Evolutionary conservation across 805 yeast genomes (phyloP).

Genomic region (Myxozyma vanderwaltii): DNA sequence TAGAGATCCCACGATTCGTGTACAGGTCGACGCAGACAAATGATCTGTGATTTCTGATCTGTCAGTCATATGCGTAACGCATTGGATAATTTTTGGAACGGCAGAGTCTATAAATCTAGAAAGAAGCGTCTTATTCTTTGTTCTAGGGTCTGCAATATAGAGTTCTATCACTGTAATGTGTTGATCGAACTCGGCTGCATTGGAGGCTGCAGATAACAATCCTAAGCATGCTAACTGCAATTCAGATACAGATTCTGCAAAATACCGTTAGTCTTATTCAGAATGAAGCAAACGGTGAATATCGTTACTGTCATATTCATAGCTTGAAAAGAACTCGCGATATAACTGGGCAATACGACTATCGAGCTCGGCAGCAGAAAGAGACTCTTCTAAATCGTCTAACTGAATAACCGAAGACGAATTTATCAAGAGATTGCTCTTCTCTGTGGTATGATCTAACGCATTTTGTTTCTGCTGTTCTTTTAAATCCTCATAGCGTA

Average conservation of each 20-base stretch:
- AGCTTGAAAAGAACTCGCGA: not conserved
- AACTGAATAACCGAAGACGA: not conserved
- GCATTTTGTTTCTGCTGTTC: not conserved
- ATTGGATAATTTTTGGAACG: not conserved
- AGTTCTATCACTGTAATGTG: not conserved
- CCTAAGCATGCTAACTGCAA: not conserved
- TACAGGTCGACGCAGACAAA: not conserved
- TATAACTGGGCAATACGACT: not conserved
- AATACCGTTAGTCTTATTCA: not conserved
- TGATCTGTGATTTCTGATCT: not conserved
- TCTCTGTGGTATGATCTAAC: not conserved
- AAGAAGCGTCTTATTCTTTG: not conserved
- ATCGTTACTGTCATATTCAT: not conserved
- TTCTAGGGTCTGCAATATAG: not conserved
- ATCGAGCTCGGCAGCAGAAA: not conserved
- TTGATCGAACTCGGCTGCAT: not conserved
- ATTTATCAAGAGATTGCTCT: not conserved
- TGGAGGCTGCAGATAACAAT: not conserved
- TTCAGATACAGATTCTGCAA: not conserved
- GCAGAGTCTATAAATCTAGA: not conserved
- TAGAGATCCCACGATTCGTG: not conserved
- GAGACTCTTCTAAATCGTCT: not conserved
- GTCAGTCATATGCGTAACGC: not conserved
- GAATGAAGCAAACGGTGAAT: too few species aligned
- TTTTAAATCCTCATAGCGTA: constrained; percentile 13